phyloP scores from a whole-genome alignment of 768 basidiomycete species.

The Omphalotus guepiniiformis region DNA sequence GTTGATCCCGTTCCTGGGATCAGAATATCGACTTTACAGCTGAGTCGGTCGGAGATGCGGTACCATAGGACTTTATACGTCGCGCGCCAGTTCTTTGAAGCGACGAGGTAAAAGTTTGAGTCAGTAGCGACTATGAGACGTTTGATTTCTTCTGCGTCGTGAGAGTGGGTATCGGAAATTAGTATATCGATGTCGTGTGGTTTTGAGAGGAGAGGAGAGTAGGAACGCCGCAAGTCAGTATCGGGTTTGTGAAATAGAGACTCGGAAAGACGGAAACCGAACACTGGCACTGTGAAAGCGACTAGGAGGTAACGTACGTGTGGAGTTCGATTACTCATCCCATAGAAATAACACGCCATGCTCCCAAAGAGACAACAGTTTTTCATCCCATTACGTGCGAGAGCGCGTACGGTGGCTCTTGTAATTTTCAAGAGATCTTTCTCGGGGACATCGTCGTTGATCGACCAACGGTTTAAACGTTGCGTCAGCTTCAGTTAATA shows the following conservation, averaged over 20 bases:
- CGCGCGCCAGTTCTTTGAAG: conserved; percentile 31
- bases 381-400: too few species aligned
- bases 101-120: conserved; percentile 31
- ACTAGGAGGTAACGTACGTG: conserved; percentile 32
- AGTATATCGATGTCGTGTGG: conserved; percentile 45
- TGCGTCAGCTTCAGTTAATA: too few species aligned
- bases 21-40: conserved; percentile 38
- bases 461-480: too few species aligned
- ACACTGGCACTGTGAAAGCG: too few species aligned
- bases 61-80: conserved; percentile 42
- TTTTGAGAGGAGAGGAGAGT: conserved; percentile 9
- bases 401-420: too few species aligned
- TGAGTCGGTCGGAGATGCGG: conserved; percentile 17
- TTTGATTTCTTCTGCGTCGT: conserved; percentile 38
- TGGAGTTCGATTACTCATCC: conserved; percentile 31
- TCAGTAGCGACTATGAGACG: conserved; percentile 25
- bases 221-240: background rate
- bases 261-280: too few species aligned
- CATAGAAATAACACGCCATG: conserved; percentile 34
- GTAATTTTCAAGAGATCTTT: too few species aligned
- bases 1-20: conserved; percentile 29
- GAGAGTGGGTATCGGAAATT: conserved; percentile 29
- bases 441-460: too few species aligned
- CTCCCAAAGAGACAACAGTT: conserved; percentile 37
- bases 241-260: background rate